Conservation (phyloP, 768 basidiomycete genomes). For the Asterophora lycoperdoides region DNA sequence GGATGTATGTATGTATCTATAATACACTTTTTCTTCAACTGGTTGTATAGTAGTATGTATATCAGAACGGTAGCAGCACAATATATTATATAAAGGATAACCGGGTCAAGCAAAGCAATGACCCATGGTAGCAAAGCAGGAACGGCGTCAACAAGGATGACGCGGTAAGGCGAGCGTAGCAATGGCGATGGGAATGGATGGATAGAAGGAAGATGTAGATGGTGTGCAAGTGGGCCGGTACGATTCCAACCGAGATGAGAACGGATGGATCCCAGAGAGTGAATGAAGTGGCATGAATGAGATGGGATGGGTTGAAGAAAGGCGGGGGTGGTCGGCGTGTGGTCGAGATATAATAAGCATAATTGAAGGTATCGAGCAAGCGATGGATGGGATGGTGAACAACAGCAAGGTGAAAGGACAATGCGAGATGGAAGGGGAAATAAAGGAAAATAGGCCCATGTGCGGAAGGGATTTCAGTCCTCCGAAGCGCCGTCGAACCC, state of each 20-base stretch:
- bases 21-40: constrained; percentile 6
- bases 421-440: constrained; percentile 5
- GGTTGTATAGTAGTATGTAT: neutral
- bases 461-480: constrained; percentile 10
- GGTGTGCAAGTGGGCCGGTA: neutral
- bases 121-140: constrained; percentile 5
- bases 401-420: constrained; percentile 6
- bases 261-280: constrained; percentile 3
- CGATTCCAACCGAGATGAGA: constrained; percentile 9
- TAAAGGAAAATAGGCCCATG: constrained; percentile 2
- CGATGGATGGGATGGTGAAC: constrained; percentile 4
- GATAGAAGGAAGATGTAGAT: constrained; percentile 3
- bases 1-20: constrained; percentile 5
- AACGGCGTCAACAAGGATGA: constrained; percentile 3
- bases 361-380: constrained; percentile 6
- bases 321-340: constrained; percentile 8
- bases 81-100: neutral
- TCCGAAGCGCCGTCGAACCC: constrained; percentile 20
- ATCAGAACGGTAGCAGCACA: neutral
- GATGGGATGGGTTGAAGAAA: neutral
- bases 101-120: constrained; percentile 4
- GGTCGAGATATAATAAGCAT: constrained; percentile 16
- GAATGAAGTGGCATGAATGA: constrained; percentile 3
- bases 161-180: constrained; percentile 1
- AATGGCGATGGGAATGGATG: neutral